Base-by-base conservation (phyloP, 1,284 basidiomycete genomes). In the Phlebopus sp. region DNA sequence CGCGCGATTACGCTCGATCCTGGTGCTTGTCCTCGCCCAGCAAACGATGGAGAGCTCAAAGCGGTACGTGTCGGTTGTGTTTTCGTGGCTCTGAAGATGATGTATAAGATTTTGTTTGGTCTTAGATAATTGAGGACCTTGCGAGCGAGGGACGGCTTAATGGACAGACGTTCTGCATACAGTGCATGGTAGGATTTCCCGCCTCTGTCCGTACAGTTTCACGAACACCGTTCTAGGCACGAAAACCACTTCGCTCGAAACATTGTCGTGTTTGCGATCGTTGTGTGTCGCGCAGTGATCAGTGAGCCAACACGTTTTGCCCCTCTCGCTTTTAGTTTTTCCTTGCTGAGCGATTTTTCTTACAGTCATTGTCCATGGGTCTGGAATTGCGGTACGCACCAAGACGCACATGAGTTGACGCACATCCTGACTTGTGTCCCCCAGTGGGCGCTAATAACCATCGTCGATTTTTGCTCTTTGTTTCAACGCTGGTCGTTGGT, bases 341-440 rank as follows among this genome's bases (percentile, higher is more conserved):
- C 38, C 47, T 56, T 37, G 53, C 42, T 50, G 36, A 41, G 27
- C 13, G 5, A 37, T 32, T n/a, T n/a, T n/a, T 11, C 39, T 31
- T 50, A 13, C 50, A 94, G 91, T 60, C 95, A 98, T 63, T 98
- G 96, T 61, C 97, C 97, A 7, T 99, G 96, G 96, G 86, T 98
- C n/a, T 97, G 93, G 90, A 98, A 98, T 69, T 98, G 96, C 66
- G 84, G 90, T 92, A 63, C 36, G 86, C 72, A 32, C 36, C 31
- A 14, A 38, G 25, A 29, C 14, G 31, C 3, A 23, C 42, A 49
- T 18, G 8, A 41, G 7, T 4, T 42, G 9, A 42, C 25, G 44
- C 30, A 41, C 43, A n/a, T 53, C 8, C 54, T 5, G 23, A 23
- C 37, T 53, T 27, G 47, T 5, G 15, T 10, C 35, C 14, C 59